Conservation (phyloP, 2,329 filamentous ascomycete species). For the Coleophoma cylindrospora region DNA sequence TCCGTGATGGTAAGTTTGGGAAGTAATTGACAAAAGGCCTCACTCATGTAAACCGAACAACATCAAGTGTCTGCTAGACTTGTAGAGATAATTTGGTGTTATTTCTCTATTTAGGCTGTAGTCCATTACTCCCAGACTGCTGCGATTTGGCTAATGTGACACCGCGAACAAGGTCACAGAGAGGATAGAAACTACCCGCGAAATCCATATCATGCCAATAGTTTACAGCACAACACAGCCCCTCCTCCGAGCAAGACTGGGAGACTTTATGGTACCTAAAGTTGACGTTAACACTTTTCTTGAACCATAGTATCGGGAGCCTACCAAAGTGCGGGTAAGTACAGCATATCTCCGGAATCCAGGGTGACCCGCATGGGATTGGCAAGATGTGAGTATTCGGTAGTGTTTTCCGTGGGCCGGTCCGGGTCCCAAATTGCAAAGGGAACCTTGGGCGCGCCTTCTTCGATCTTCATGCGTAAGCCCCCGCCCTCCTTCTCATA, state of each 20-base stretch:
- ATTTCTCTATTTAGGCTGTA: too few relatives aligned
- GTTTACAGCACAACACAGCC: slow-evolving; percentile 73
- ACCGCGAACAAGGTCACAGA: slow-evolving; percentile 21
- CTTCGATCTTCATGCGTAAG: slow-evolving; percentile 8
- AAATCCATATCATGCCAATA: slow-evolving; percentile 89
- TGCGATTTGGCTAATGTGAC: background rate
- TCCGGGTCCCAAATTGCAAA: slow-evolving; percentile 76
- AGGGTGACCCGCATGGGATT: slow-evolving; percentile 63
- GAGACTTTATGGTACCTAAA: slow-evolving; percentile 73
- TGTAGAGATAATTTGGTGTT: too few relatives aligned
- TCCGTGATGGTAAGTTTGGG: too few relatives aligned
- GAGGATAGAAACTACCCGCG: slow-evolving; percentile 60
- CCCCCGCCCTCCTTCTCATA: slow-evolving; percentile 37
- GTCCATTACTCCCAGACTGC: too few relatives aligned
- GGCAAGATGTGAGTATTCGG: slow-evolving; percentile 54
- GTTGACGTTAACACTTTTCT: background rate
- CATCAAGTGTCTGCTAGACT: too few relatives aligned
- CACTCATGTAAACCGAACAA: too few relatives aligned
- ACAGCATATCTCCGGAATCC: slow-evolving; percentile 72
- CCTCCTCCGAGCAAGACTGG: slow-evolving; percentile 63
- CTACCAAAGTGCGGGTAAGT: slow-evolving; percentile 75
- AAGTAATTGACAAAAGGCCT: too few relatives aligned
- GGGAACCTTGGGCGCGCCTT: slow-evolving; percentile 45
- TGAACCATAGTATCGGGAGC: slow-evolving; percentile 13
- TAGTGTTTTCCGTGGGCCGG: slow-evolving; percentile 39